Base-by-base conservation (phyloP, 2,329 filamentous ascomycete genomes). In the Calonectria ilicicola region DNA sequence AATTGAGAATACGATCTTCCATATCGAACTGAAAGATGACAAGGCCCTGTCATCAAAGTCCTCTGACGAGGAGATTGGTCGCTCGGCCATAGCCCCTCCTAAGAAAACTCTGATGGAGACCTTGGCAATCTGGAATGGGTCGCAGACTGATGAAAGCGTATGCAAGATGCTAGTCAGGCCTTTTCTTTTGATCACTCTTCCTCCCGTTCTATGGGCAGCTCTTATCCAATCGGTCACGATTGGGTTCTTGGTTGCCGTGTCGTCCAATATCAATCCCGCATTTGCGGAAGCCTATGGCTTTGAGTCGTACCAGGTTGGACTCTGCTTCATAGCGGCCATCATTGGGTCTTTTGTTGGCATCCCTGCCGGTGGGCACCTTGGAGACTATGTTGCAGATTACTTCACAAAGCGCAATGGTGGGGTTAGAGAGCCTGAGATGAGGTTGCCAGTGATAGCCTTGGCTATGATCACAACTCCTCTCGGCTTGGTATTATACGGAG, bases 361-460 rank as follows among this genome's bases (percentile, higher is more conserved):
- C n/a, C 84, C 87, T 3, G 84, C 86, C 3, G 89, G 89, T 9
- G 89, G 89, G 0, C 80, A 83, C 35, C 75, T 88, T 1, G 85
- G 85, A 2, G 87, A 91, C 75, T 84, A 82, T 78, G 80, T 86
- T 10, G 87, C 88, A 21, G 86, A 89, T 62, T 84, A 82, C 67
- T 82, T 88, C 26, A 91, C 90, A 0, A 83, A 81, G 65, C 83
- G 84, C 32, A 92, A 91, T 75, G 84, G 86, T 5, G 90, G 90
- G 6, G 84, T 91, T 23, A 84, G 89, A n/a, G 86, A 90, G 63
- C 88, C 90, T 0, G 89, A 91, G 77, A 91, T 91, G 89, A 84
- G 90, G n/a, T 80, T 92, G 6, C 89, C 89, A 1, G 87, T 87
- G 5, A 85, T 91, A 21, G 79, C 85, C 14, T 83, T 89, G 0